Evolutionary conservation across 2,329 filamentous ascomycete species (phyloP).

Genomic region (Berkeleyomyces rouxiae): DNA sequence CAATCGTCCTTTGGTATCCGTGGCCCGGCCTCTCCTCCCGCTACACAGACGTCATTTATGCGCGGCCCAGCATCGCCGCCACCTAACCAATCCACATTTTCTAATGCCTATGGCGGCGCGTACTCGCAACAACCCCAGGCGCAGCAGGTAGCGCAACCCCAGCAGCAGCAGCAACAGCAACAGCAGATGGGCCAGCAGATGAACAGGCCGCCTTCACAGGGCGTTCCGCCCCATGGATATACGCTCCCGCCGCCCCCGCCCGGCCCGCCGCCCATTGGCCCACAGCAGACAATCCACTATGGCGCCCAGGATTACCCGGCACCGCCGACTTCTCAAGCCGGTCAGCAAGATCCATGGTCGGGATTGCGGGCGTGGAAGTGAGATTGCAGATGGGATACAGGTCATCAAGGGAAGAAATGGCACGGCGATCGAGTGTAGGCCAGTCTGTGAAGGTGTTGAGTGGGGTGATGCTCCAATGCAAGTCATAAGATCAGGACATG

Average conservation of each 20-base stretch:
- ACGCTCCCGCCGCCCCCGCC: conserved; percentile 48
- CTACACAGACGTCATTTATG: conserved; percentile 33
- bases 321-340: conserved; percentile 23
- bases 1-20: conserved; percentile 34
- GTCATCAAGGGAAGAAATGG: no score
- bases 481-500: no score
- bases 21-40: conserved; percentile 36
- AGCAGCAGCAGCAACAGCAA: conserved; percentile 27
- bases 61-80: conserved; percentile 36
- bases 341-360: conserved; percentile 34
- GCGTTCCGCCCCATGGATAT: conserved; percentile 38
- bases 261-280: conserved; percentile 43
- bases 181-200: conserved; percentile 24
- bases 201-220: conserved; percentile 16
- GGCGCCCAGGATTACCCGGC: conserved; percentile 21
- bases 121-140: conserved; percentile 31
- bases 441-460: no score
- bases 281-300: conserved; percentile 46
- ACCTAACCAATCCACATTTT: conserved; percentile 37
- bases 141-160: conserved; percentile 10
- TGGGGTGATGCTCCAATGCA: no score
- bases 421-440: no score
- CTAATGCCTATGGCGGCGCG: conserved; percentile 22
- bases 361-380: conserved; percentile 37
- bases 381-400: neutral